Evolutionary conservation across 768 basidiomycete species (phyloP).

Genomic region (Russula vinacea): DNA sequence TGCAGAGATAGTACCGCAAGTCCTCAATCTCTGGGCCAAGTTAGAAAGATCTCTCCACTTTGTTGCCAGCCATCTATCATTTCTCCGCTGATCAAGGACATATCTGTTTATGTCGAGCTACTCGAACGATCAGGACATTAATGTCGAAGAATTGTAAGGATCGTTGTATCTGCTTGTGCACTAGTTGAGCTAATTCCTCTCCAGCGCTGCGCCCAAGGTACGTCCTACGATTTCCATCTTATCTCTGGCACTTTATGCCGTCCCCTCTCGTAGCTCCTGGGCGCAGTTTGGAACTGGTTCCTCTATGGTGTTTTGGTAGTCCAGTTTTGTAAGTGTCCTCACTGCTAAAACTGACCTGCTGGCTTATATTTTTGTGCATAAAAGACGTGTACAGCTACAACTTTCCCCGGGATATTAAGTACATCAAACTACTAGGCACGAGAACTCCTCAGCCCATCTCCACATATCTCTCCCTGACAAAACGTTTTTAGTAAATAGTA

Average conservation of each 20-base stretch:
- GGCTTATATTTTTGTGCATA: background rate
- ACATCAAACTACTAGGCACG: conserved; percentile 16
- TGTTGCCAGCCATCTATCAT: too few relatives aligned
- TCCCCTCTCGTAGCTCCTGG: conserved; percentile 9
- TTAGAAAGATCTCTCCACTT: too few relatives aligned
- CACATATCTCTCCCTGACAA: background rate
- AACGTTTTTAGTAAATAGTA: conserved; percentile 30
- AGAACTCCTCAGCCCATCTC: background rate
- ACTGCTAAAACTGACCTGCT: too few relatives aligned
- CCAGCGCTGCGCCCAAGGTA: conserved; percentile 16
- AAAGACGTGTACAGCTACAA: conserved; percentile 22
- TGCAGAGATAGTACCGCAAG: too few relatives aligned
- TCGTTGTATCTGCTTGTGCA: background rate
- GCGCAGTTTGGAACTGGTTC: conserved; percentile 32
- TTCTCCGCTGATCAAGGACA: background rate
- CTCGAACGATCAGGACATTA: too few relatives aligned
- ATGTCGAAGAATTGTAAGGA: conserved; percentile 6
- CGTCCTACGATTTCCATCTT: background rate
- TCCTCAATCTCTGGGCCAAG: too few relatives aligned
- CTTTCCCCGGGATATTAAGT: conserved; percentile 10
- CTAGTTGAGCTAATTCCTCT: background rate
- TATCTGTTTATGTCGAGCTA: background rate
- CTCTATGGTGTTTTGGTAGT: conserved; percentile 35
- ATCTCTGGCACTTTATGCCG: background rate
- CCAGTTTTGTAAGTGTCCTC: conserved; percentile 35